Evolutionary conservation across 1,284 basidiomycete genomes (phyloP).

Genomic region (Neolentinus lepideus): DNA sequence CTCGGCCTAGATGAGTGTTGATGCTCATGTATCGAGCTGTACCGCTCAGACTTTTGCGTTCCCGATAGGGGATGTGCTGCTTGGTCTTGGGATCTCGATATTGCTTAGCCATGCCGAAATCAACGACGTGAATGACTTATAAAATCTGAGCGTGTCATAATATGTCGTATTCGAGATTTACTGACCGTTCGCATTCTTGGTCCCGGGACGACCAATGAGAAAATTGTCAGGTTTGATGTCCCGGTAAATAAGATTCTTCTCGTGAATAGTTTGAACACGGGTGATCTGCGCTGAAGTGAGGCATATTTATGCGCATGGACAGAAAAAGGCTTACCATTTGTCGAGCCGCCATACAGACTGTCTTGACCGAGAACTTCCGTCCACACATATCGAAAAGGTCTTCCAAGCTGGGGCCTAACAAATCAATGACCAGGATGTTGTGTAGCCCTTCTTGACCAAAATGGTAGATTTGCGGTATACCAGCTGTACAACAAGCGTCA

Average conservation of each 20-base stretch:
- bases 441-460: conserved; percentile 97
- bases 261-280: conserved; percentile 92
- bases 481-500: conserved; percentile 38
- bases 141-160: background rate
- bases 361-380: conserved; percentile 91
- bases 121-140: conserved; percentile 58
- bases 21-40: conserved; percentile 98
- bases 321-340: conserved; percentile 73
- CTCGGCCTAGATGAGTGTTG: conserved; percentile 92
- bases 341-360: conserved; percentile 93
- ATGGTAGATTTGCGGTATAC: conserved; percentile 95
- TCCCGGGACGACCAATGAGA: conserved; percentile 85
- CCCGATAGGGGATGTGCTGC: conserved; percentile 94
- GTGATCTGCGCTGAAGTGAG: conserved; percentile 46
- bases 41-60: conserved; percentile 86
- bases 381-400: conserved; percentile 97
- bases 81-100: conserved; percentile 96
- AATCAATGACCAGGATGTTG: conserved; percentile 95
- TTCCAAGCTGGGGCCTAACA: conserved; percentile 89
- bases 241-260: conserved; percentile 95
- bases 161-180: conserved; percentile 4
- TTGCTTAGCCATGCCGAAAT: conserved; percentile 98
- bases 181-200: conserved; percentile 77
- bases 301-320: background rate
- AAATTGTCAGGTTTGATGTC: conserved; percentile 99